Conservation (phyloP, 345 rosid species). For the Syzygium oleosum region DNA sequence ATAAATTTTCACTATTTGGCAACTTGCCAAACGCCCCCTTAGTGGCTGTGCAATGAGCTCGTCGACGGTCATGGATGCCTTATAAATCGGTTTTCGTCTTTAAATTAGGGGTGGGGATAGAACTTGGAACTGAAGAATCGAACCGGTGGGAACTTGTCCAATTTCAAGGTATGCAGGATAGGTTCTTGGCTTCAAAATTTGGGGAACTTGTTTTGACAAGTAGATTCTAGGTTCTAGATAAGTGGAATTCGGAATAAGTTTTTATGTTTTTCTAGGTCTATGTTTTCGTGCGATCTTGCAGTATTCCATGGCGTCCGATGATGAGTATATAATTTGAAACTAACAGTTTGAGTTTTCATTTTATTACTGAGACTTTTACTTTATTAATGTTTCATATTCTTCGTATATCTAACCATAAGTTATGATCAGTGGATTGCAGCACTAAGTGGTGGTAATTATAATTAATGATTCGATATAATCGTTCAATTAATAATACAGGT, state of each 20-base stretch:
- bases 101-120: not conserved
- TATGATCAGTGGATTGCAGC: rapidly evolving
- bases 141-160: rapidly evolving
- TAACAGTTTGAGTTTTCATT: not conserved
- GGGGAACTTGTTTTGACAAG: too few species aligned
- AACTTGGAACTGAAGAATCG: not conserved
- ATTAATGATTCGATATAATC: rapidly evolving
- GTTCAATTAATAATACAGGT: too few species aligned
- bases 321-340: too few species aligned
- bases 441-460: too few species aligned
- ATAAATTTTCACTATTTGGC: too few species aligned
- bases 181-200: not conserved
- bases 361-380: too few species aligned
- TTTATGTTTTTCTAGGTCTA: not conserved
- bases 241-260: not conserved
- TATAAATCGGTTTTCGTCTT: too few species aligned
- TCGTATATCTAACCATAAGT: not conserved
- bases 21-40: too few species aligned
- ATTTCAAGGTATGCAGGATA: not conserved
- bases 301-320: rapidly evolving
- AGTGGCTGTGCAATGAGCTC: too few species aligned
- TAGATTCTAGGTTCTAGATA: rapidly evolving
- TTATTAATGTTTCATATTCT: too few species aligned
- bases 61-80: too few species aligned
- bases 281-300: rapidly evolving